A percentile compares a stretch with the other conserved stretches of the same genome.
These are phyloP conservation scores for Gossypium aridum DNA, from an alignment of 441 rosid species.

Conservation along the genomic window DNA sequence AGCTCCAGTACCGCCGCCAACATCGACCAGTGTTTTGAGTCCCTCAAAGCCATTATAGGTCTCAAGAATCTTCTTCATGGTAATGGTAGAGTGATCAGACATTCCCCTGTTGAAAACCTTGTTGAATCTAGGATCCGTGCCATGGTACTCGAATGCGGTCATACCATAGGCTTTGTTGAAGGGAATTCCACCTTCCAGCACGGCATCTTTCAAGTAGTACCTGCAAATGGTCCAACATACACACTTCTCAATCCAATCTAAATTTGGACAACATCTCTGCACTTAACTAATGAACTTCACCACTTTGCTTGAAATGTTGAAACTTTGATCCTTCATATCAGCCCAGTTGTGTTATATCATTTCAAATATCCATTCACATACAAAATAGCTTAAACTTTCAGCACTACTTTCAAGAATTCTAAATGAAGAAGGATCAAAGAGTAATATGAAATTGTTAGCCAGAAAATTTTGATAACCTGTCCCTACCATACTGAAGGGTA, in stretches of 20 bases:
- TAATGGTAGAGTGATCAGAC: conserved; percentile 62
- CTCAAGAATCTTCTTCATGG: conserved; percentile 62
- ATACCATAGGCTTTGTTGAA: conserved; percentile 75
- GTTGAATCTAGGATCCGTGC: conserved; percentile 70
- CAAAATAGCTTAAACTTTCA: background rate
- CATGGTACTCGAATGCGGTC: conserved; percentile 63
- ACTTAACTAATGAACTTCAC: background rate
- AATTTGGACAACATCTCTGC: background rate
- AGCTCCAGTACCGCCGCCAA: conserved; percentile 83
- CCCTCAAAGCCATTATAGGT: conserved; percentile 66
- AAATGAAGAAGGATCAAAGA: background rate
- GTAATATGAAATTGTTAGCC: background rate
- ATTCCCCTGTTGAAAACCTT: conserved; percentile 57
- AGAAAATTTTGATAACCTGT: background rate
- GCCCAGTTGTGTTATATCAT: background rate
- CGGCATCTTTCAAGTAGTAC: conserved; percentile 73
- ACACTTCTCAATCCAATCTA: background rate
- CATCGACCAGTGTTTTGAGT: conserved; percentile 50
- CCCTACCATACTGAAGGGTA: background rate
- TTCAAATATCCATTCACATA: background rate
- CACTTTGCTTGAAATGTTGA: background rate
- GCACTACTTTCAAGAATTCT: background rate
- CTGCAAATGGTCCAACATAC: conserved; percentile 22
- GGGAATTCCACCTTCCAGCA: conserved; percentile 73
- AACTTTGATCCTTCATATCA: background rate